Evolutionary conservation across 2,329 filamentous ascomycete genomes (phyloP).

Genomic region (Colletotrichum liaoningense): DNA sequence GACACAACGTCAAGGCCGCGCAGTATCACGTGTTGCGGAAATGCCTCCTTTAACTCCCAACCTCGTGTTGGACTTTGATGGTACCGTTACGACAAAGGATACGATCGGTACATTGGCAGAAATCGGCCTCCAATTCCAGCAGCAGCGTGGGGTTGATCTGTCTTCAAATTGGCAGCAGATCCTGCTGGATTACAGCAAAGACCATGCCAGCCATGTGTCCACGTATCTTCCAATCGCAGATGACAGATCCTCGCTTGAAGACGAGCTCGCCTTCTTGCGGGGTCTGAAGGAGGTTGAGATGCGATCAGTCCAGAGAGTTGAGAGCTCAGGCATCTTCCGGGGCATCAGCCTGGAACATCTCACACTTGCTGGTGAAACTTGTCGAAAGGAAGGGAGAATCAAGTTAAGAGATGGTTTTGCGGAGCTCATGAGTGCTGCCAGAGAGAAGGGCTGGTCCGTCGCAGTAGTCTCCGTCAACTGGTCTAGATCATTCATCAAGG

Average conservation of each 20-base stretch:
- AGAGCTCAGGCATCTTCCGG: constrained; percentile 56
- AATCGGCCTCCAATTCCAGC: constrained; percentile 51
- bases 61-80: constrained; percentile 69
- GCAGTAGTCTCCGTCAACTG: constrained; percentile 64
- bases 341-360: constrained; percentile 49
- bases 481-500: constrained; percentile 60
- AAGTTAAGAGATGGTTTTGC: constrained; percentile 53
- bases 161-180: constrained; percentile 56
- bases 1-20: not conserved
- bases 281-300: constrained; percentile 57
- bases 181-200: constrained; percentile 57
- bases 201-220: constrained; percentile 51
- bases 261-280: constrained; percentile 57
- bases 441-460: constrained; percentile 49
- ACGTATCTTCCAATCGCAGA: constrained; percentile 46
- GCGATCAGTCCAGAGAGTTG: constrained; percentile 57
- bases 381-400: constrained; percentile 47
- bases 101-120: constrained; percentile 61
- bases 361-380: constrained; percentile 50
- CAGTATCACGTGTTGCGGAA: not conserved
- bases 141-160: constrained; percentile 46
- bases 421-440: constrained; percentile 43
- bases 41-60: constrained; percentile 44
- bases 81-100: constrained; percentile 67
- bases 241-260: constrained; percentile 46